Evolutionary conservation across 192 early-diverging fungal genomes (phyloP), one percentile per base, ranked within the genome.

Genomic region (Mortierella hygrophila): DNA sequence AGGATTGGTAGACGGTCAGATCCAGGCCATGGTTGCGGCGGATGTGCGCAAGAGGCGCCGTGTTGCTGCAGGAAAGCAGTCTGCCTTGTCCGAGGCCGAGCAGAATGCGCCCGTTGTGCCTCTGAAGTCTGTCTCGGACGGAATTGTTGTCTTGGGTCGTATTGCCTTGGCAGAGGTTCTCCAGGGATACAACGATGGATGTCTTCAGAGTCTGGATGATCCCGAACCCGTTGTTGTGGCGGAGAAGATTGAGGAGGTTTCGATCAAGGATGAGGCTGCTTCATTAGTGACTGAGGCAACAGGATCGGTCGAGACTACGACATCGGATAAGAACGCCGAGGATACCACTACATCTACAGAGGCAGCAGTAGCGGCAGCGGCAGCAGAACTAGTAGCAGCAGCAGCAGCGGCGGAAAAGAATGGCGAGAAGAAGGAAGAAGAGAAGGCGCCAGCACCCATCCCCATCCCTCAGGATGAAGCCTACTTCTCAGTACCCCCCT

Each of bases 121-220:
- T 13, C 68, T 89, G 29, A 83, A 79, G 68, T 81, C 83, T 18
- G 40, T 81, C 6, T 86, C 70, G 38, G 85, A 81, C 77, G 89
- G 89, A 47, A 71, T 81, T 49, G 83, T 89, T 15, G 77, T 89
- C 35, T 57, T 89, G 52, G 89, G 89, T 55, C 76, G 89, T 79
- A 63, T 85, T 46, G 79, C 83, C n/a, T 55, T 81, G 10, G 74
- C 57, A 1, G 89, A 89, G 68, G 86, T 88, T 40, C 65, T 89
- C 52, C 79, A 89, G 68, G 89, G 89, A 1, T 82, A 88, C 32
- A 84, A 88, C 47, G 89, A 89, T 20, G 89, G 89, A 23, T 89
- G 85, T 68, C 55, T 77, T 41, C 79, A 81, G 57, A 85, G 84
- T 60, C 75, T 89, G 32, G 82, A 82, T 29, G 89, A 89, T 42